Conservation (phyloP, 2,329 filamentous ascomycete species). For the Scortechinia acanthostroma region DNA sequence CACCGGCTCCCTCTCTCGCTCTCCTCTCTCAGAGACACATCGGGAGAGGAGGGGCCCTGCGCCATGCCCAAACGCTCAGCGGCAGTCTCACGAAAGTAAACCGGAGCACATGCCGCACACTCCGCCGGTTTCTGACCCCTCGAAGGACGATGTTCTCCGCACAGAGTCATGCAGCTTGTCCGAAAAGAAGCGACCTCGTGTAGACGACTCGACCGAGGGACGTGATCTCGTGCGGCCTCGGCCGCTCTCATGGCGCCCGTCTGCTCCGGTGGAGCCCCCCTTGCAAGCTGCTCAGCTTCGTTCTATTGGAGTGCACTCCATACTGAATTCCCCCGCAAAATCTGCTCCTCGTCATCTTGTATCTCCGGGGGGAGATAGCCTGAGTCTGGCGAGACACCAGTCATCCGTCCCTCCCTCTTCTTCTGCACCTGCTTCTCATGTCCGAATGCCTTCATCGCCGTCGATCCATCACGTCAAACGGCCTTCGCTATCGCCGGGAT, state of each 20-base stretch:
- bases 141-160: background rate
- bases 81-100: background rate
- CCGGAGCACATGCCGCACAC: background rate
- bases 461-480: background rate
- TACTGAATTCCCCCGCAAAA: slow-evolving; percentile 23
- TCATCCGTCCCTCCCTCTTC: too few species aligned
- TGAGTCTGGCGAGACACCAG: too few species aligned
- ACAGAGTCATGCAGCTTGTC: background rate
- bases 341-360: slow-evolving; percentile 3
- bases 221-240: slow-evolving; percentile 16
- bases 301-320: slow-evolving; percentile 27
- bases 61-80: background rate
- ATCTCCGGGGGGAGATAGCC: slow-evolving; percentile 11
- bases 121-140: background rate
- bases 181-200: background rate
- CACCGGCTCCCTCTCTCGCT: slow-evolving; percentile 1
- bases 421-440: slow-evolving; percentile 10
- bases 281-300: slow-evolving; percentile 17
- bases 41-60: background rate
- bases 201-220: background rate
- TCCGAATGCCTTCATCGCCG: background rate
- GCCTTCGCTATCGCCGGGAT: background rate
- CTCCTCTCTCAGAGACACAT: background rate
- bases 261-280: slow-evolving; percentile 20
- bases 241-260: slow-evolving; percentile 23